Evolutionary conservation across 2,329 filamentous ascomycete species (phyloP).

Genomic region (Colletotrichum musae): DNA sequence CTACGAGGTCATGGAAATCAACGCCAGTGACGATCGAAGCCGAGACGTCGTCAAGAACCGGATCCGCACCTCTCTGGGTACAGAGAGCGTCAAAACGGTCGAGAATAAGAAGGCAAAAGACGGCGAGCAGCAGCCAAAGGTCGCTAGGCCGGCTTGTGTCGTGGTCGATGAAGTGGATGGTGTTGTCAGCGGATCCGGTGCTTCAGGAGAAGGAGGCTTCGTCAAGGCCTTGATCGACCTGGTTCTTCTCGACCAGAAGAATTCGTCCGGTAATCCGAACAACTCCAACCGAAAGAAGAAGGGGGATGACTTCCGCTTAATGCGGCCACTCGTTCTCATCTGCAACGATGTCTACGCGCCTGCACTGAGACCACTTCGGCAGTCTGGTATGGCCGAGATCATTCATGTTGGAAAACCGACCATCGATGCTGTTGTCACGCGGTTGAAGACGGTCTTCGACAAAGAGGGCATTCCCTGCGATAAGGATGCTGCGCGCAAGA

Average conservation of each 20-base stretch:
- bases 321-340: constrained; percentile 91
- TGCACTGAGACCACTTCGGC: constrained; percentile 87
- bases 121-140: constrained; percentile 70
- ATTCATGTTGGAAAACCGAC: constrained; percentile 92
- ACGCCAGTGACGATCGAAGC: constrained; percentile 96
- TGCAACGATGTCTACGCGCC: constrained; percentile 98
- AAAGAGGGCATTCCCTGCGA: constrained; percentile 92
- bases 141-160: constrained; percentile 90
- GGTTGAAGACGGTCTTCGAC: constrained; percentile 87
- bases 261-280: constrained; percentile 55
- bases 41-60: constrained; percentile 90
- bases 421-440: constrained; percentile 85
- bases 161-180: constrained; percentile 98
- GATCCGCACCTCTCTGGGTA: constrained; percentile 92
- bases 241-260: constrained; percentile 88
- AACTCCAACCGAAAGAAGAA: constrained; percentile 70
- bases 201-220: constrained; percentile 90
- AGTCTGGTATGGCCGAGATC: constrained; percentile 87
- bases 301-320: constrained; percentile 87
- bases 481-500: constrained; percentile 86
- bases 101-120: constrained; percentile 71
- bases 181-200: constrained; percentile 84
- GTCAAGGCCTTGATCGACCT: constrained; percentile 95
- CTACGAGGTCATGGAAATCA: constrained; percentile 97
- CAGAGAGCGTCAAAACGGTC: constrained; percentile 90